Percentiles rank a stretch among this genome's conserved stretches.
Evolutionary conservation across 768 basidiomycete species (phyloP).

Genomic region (Udeniomyces megalosporus): DNA sequence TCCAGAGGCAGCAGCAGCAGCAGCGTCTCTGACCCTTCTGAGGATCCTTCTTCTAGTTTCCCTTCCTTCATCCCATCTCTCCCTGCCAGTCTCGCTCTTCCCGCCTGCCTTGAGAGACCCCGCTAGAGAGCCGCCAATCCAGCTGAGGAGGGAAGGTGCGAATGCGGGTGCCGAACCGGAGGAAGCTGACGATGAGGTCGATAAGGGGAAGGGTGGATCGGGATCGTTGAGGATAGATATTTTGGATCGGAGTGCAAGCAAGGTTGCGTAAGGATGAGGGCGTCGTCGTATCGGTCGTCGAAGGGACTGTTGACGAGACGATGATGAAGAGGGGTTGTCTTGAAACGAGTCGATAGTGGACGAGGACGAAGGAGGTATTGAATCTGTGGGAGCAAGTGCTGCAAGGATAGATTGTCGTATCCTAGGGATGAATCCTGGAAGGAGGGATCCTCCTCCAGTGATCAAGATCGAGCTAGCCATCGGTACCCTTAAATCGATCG

Average conservation of each 20-base stretch:
- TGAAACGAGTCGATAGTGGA: conserved; percentile 17
- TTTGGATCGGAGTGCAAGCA: conserved; percentile 4
- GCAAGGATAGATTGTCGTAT: conserved; percentile 62
- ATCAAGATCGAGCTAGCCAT: conserved; percentile 72
- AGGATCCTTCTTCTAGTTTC: conserved; percentile 60
- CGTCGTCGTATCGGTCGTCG: background rate
- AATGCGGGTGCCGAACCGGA: conserved; percentile 73
- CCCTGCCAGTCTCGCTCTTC: conserved; percentile 32
- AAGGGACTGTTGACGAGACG: background rate
- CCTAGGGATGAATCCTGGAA: conserved; percentile 83
- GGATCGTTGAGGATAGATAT: conserved; percentile 2
- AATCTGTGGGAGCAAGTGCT: conserved; percentile 33
- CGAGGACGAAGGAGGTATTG: background rate
- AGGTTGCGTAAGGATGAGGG: background rate
- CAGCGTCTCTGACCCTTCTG: conserved; percentile 64
- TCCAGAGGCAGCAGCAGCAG: conserved; percentile 43
- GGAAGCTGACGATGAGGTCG: conserved; percentile 42
- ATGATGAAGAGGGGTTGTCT: background rate
- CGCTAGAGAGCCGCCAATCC: conserved; percentile 87
- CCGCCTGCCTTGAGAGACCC: conserved; percentile 42
- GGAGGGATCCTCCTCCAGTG: conserved; percentile 73
- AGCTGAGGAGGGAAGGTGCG: conserved; percentile 58
- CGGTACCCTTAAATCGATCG: conserved; percentile 73
- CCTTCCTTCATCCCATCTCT: conserved; percentile 23
- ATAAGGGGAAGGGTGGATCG: conserved; percentile 47